Conservation (phyloP, 2,329 filamentous ascomycete species). For the Aureobasidium zeae region DNA sequence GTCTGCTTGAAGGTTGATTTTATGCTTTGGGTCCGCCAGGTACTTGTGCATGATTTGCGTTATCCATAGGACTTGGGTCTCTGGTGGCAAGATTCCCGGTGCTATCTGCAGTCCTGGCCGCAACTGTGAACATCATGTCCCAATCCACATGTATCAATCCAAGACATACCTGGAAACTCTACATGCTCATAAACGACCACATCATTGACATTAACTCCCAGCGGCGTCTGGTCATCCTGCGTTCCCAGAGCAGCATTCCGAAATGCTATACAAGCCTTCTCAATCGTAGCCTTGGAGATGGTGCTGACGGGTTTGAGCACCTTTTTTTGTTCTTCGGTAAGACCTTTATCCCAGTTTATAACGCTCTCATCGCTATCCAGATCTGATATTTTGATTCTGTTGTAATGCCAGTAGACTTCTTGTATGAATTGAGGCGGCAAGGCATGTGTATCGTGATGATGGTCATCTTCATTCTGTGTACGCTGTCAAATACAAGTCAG, state of each 20-base stretch:
- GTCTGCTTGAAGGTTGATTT: constrained; percentile 17
- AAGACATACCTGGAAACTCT: constrained; percentile 27
- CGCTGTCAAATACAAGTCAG: neutral
- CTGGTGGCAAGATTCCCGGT: constrained; percentile 14
- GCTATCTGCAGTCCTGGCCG: constrained; percentile 15
- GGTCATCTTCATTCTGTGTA: neutral
- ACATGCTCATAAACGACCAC: constrained; percentile 29
- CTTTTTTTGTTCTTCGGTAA: constrained; percentile 14
- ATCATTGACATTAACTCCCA: constrained; percentile 19
- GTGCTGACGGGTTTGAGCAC: constrained; percentile 11
- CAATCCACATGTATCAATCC: neutral
- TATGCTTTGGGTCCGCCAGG: constrained; percentile 17
- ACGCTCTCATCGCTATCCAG: constrained; percentile 16
- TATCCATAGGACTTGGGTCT: constrained; percentile 16
- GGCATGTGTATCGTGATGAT: constrained; percentile 18
- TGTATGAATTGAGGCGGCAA: constrained; percentile 17
- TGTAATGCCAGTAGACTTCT: constrained; percentile 19
- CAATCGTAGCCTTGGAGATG: constrained; percentile 7
- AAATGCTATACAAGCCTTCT: constrained; percentile 16
- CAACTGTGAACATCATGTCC: neutral
- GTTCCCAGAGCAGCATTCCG: constrained; percentile 13
- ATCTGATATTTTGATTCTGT: constrained; percentile 18
- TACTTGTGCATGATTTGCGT: constrained; percentile 17
- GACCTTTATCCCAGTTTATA: constrained; percentile 15
- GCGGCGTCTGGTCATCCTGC: constrained; percentile 1